These are phyloP conservation scores for Pseudopyrenochaeta lycopersici DNA, from an alignment of 2,329 filamentous ascomycete species.

Conservation along the genomic window DNA sequence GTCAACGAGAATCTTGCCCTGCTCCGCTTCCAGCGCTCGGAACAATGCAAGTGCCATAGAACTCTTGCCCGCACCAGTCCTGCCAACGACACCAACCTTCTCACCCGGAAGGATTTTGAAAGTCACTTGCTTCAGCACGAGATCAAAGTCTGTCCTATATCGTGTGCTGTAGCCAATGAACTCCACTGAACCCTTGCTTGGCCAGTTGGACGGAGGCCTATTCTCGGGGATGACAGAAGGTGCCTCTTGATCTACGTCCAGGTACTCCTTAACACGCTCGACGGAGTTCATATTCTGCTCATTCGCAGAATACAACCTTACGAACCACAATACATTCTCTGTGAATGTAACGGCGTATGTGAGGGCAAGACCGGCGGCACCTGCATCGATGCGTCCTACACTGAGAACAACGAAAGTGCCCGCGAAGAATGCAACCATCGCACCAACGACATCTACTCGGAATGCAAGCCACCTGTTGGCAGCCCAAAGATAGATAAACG, in stretches of 20 bases:
- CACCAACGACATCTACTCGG: conserved; percentile 88
- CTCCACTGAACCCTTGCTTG: conserved; percentile 82
- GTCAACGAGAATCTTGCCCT: conserved; percentile 89
- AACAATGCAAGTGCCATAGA: conserved; percentile 93
- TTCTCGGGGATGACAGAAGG: conserved; percentile 78
- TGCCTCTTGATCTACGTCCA: conserved; percentile 95
- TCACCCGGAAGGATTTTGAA: conserved; percentile 88
- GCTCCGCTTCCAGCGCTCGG: conserved; percentile 89
- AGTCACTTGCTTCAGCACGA: conserved; percentile 81
- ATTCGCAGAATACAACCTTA: conserved; percentile 90
- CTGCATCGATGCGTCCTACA: conserved; percentile 84
- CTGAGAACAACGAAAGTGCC: conserved; percentile 89
- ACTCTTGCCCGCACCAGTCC: conserved; percentile 96
- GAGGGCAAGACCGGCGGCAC: conserved; percentile 90
- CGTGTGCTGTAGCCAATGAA: conserved; percentile 90
- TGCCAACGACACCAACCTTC: conserved; percentile 95
- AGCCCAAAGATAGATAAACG: conserved; percentile 96
- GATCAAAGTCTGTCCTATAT: conserved; percentile 86
- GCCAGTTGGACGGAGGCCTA: conserved; percentile 83
- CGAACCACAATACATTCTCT: conserved; percentile 96
- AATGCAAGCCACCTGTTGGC: conserved; percentile 97
- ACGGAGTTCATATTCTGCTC: conserved; percentile 99
- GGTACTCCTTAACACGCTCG: conserved; percentile 95
- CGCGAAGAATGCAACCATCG: conserved; percentile 91
- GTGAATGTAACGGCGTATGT: conserved; percentile 97